These are phyloP conservation scores for Didymella pinodella DNA, from an alignment of 2,329 filamentous ascomycete species.

Conservation along the genomic window DNA sequence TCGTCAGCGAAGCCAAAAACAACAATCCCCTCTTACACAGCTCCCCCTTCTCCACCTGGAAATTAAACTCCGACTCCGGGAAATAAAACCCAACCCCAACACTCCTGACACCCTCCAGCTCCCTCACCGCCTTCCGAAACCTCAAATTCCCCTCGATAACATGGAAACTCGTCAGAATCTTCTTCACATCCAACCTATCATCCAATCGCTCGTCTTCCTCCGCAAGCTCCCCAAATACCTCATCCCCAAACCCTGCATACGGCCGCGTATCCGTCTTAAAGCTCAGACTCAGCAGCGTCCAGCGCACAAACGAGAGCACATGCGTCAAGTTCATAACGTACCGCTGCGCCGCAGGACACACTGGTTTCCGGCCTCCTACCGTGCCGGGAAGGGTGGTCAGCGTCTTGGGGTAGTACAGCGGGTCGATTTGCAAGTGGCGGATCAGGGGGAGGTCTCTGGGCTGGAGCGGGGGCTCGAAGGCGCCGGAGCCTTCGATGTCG, in stretches of 20 bases:
- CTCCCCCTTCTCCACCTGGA: constrained; percentile 20
- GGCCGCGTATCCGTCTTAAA: constrained; percentile 28
- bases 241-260: constrained; percentile 17
- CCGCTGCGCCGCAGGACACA: constrained; percentile 29
- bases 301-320: constrained; percentile 23
- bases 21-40: constrained; percentile 33
- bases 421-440: constrained; percentile 39
- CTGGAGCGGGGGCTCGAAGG: constrained; percentile 42
- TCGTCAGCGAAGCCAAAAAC: constrained; percentile 40
- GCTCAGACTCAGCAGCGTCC: constrained; percentile 21
- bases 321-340: constrained; percentile 34
- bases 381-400: constrained; percentile 1
- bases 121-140: constrained; percentile 30
- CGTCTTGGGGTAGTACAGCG: constrained; percentile 34
- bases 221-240: neutral
- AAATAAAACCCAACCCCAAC: constrained; percentile 40
- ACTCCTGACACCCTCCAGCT: constrained; percentile 15
- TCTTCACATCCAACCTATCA: constrained; percentile 27
- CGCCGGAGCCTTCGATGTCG: constrained; percentile 22
- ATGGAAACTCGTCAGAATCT: constrained; percentile 36
- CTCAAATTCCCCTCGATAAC: constrained; percentile 29
- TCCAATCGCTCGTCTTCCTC: constrained; percentile 5
- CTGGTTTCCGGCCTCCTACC: constrained; percentile 25
- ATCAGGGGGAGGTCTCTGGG: constrained; percentile 30
- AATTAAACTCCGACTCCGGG: constrained; percentile 40